Base-by-base conservation (phyloP, 179 eudicot species). In the Gypsophila paniculata region DNA sequence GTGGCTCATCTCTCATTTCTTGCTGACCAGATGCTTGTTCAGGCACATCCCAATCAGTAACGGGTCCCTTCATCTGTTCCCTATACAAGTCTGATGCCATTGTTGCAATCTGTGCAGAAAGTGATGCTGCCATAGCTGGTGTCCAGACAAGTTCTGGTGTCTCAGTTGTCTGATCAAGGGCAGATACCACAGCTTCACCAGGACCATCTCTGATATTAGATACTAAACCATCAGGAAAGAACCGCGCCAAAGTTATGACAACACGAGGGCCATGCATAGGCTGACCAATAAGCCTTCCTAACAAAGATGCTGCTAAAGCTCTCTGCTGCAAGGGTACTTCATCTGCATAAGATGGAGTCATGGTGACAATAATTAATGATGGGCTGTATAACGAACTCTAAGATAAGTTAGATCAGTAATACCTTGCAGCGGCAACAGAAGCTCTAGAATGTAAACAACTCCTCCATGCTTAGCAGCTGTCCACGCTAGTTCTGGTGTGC, bases 71-170 rank as follows among this genome's bases (percentile, higher is more conserved):
- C 82, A 90, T 86, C 86, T 95, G 99, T 76, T 95, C 99, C 60
- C 86, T 80, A 64, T 88, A 86, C 78, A 95, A 72, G 71, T 95
- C 99, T 64, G 90, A 83, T 68, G 96, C 93, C 99, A 95, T 95
- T 18, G 99, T 95, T 29, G 95, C 88, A 77, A 95, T 75, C 83
- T 95, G 97, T 68, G 97, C 99, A 59, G 99, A 85, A 72, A 95
- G 82, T 51, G 99, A 95, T 73, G 97, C 82, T 72, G 97, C 99
- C 99, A 95, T 95, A 74, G 99, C 99, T 23, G 97, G 94, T 55
- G 99, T 95, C 99, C 99, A 95, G 17, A 95, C 99, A 72, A 95
- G 99, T 77, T 95, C 99, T 63, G 99, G 99, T 29, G 99, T 95
- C 86, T 95, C 99, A 18, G 99, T 90, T 59, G 97, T 90, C 83